These are phyloP conservation scores for Ophiostoma ulmi DNA, from an alignment of 2,329 filamentous ascomycete genomes.

Conservation along the genomic window DNA sequence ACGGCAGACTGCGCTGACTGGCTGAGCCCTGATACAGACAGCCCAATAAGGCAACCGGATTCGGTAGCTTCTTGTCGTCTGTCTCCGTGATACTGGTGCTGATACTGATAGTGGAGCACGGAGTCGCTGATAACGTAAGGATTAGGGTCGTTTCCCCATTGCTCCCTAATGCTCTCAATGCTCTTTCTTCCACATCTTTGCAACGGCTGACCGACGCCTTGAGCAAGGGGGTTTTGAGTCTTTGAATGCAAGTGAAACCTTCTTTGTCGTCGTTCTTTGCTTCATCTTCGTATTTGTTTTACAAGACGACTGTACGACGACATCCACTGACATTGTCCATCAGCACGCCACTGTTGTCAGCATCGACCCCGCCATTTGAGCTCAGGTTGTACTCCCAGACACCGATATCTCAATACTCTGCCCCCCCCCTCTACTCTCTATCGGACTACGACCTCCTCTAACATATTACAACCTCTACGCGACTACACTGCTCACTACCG, in stretches of 20 bases:
- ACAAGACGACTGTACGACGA: background rate
- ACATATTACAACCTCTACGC: background rate
- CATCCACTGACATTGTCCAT: background rate
- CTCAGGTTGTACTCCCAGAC: background rate
- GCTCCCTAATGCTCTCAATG: background rate
- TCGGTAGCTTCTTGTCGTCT: background rate
- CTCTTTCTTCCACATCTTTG: background rate
- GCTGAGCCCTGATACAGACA: background rate
- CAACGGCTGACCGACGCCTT: constrained; percentile 4
- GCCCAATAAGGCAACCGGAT: background rate
- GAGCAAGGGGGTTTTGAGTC: background rate
- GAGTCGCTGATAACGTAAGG: background rate
- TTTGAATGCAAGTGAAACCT: background rate
- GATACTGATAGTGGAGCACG: no score
- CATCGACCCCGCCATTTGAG: background rate
- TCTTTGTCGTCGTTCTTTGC: background rate
- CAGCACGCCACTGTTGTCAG: background rate
- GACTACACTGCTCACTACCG: background rate
- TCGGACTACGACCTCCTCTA: background rate
- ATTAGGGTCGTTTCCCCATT: background rate
- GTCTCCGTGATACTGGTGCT: no score
- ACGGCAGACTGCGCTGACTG: background rate
- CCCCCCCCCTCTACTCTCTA: background rate
- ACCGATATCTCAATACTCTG: background rate
- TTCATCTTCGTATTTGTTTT: background rate